Conservation (phyloP, 1,139 yeast genomes). For the Hemisphaericaspora subhashii region DNA sequence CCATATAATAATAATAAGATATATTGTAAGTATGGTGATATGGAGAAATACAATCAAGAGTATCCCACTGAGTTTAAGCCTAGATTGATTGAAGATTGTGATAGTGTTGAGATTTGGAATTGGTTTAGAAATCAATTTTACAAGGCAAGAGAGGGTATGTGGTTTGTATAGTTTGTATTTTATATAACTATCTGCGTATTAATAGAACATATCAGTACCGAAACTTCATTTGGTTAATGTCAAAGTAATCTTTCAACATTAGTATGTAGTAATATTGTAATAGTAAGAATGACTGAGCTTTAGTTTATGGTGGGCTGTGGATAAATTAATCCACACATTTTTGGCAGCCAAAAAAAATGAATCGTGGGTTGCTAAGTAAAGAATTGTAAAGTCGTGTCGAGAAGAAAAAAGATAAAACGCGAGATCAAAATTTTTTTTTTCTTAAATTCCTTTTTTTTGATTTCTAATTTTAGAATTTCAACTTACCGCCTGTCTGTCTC, state of each 20-base stretch:
- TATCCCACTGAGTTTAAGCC: slow-evolving; percentile 30
- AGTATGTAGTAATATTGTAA: too few species aligned
- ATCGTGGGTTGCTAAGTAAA: too few species aligned
- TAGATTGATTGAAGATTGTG: slow-evolving; percentile 33
- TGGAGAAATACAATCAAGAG: slow-evolving; percentile 16
- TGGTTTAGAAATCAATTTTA: slow-evolving; percentile 22
- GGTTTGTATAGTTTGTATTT: slow-evolving; percentile 11
- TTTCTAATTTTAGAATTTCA: not conserved
- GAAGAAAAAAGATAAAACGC: too few species aligned
- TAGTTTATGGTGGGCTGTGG: too few species aligned
- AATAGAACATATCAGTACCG: too few species aligned
- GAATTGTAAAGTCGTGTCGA: not conserved
- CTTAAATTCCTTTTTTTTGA: not conserved
- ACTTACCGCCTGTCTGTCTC: too few species aligned
- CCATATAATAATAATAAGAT: slow-evolving; percentile 29
- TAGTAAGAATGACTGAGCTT: too few species aligned
- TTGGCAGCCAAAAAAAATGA: too few species aligned
- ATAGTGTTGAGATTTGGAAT: slow-evolving; percentile 33
- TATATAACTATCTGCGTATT: too few species aligned
- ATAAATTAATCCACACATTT: too few species aligned
- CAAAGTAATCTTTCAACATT: too few species aligned
- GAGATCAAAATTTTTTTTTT: not conserved
- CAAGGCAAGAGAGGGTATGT: slow-evolving; percentile 11
- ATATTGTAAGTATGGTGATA: slow-evolving; percentile 23
- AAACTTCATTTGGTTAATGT: too few species aligned